Conservation (phyloP, 495 filamentous ascomycete species). For the Xylaria longipes region DNA sequence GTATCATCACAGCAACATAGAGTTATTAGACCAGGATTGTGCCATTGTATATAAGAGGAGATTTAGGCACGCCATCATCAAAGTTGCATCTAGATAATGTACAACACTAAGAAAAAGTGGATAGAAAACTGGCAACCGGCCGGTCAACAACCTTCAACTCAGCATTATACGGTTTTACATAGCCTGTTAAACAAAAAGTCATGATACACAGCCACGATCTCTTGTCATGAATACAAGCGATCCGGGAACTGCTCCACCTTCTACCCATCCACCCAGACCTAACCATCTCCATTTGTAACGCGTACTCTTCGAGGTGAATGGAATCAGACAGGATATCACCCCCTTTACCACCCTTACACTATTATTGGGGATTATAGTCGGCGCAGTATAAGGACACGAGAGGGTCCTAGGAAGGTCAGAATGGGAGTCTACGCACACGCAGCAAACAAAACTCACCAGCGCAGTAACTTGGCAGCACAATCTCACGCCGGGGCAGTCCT, state of each 20-base stretch:
- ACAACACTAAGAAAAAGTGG: constrained; percentile 1
- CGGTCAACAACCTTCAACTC: constrained; percentile 20
- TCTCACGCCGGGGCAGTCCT: constrained; percentile 33
- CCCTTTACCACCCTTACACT: constrained; percentile 23
- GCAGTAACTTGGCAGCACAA: constrained; percentile 45
- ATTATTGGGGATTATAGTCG: constrained; percentile 24
- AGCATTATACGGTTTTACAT: constrained; percentile 23
- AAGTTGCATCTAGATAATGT: constrained; percentile 20
- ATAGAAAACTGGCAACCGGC: background rate
- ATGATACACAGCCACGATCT: background rate
- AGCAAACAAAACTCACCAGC: constrained; percentile 33
- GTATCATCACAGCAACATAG: constrained; percentile 15
- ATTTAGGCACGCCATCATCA: constrained; percentile 3
- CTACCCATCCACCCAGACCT: background rate
- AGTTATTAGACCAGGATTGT: constrained; percentile 25
- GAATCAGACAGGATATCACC: background rate
- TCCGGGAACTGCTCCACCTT: background rate
- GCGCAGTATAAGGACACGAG: constrained; percentile 38
- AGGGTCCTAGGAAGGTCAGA: constrained; percentile 30
- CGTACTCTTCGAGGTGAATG: background rate
- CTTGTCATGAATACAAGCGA: background rate
- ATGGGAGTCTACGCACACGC: background rate
- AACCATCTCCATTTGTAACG: background rate
- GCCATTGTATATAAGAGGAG: constrained; percentile 26
- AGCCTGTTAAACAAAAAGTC: constrained; percentile 5